Evolutionary conservation across 345 rosid species (phyloP).

Genomic region (Sisymbrium altissimum): DNA sequence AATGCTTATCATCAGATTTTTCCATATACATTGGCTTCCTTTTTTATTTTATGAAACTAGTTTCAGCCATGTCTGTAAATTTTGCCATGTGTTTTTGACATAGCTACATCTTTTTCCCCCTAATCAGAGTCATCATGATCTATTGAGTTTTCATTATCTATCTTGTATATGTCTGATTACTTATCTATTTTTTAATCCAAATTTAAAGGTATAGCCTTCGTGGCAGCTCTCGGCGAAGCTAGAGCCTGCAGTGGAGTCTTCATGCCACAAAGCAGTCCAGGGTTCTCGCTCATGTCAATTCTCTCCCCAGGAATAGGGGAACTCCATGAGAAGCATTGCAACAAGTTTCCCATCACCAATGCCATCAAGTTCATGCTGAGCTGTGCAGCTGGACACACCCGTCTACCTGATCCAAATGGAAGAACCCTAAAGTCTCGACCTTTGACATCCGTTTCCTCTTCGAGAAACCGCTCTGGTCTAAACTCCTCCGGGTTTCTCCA

Average conservation of each 20-base stretch:
- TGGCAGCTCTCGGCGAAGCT: conserved; percentile 32
- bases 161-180: background rate
- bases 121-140: background rate
- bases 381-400: conserved; percentile 49
- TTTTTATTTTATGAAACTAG: background rate
- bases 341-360: conserved; percentile 40
- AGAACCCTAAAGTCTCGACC: conserved; percentile 47
- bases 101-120: background rate
- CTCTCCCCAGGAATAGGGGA: conserved; percentile 19
- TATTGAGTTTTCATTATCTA: conserved; percentile 3
- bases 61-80: background rate
- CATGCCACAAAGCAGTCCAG: conserved; percentile 42
- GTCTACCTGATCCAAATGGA: conserved; percentile 49
- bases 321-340: conserved; percentile 46
- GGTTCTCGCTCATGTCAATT: conserved; percentile 33
- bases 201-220: conserved; percentile 13
- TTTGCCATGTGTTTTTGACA: background rate
- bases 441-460: conserved; percentile 39
- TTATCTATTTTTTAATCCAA: background rate
- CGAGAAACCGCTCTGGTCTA: conserved; percentile 40
- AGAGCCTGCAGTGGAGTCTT: conserved; percentile 37
- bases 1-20: background rate
- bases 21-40: conserved; percentile 2
- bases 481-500: conserved; percentile 43
- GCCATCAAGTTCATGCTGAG: conserved; percentile 42